These are phyloP conservation scores for Lactarius tabidus DNA, from an alignment of 768 basidiomycete genomes.

Conservation along the genomic window DNA sequence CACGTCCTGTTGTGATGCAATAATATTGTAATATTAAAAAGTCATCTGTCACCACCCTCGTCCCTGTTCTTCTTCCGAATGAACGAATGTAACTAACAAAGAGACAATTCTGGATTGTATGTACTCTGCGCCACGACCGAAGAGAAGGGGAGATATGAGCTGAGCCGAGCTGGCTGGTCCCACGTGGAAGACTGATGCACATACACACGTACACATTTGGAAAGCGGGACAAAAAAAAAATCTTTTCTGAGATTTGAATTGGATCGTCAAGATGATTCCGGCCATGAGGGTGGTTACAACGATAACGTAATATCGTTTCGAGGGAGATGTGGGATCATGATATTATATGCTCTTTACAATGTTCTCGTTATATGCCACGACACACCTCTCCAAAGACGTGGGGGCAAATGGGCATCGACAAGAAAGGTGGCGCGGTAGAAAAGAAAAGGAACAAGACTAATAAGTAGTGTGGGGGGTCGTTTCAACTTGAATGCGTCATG, in stretches of 20 bases:
- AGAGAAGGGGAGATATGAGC: neutral
- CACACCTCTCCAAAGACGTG: no score
- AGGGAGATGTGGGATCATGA: neutral
- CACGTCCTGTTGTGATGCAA: neutral
- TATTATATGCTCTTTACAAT: neutral
- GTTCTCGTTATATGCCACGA: neutral
- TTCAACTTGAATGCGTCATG: slow-evolving; percentile 17
- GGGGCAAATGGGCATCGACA: no score
- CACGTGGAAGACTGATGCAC: neutral
- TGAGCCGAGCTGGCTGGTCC: neutral
- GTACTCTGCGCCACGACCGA: neutral
- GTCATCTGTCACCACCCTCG: no score
- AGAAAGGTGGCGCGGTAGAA: neutral
- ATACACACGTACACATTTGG: neutral
- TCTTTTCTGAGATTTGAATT: neutral
- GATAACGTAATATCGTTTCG: neutral
- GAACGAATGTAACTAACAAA: neutral
- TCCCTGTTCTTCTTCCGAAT: neutral
- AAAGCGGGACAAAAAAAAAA: neutral
- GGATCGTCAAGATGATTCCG: neutral
- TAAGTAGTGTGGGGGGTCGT: neutral
- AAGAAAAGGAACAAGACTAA: neutral
- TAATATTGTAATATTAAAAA: no score
- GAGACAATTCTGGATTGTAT: neutral
- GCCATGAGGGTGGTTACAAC: neutral